Evolutionary conservation across 257 asterid genomes (phyloP), one percentile per base, ranked within the genome.

Genomic region (Solanum pinnatisectum): DNA sequence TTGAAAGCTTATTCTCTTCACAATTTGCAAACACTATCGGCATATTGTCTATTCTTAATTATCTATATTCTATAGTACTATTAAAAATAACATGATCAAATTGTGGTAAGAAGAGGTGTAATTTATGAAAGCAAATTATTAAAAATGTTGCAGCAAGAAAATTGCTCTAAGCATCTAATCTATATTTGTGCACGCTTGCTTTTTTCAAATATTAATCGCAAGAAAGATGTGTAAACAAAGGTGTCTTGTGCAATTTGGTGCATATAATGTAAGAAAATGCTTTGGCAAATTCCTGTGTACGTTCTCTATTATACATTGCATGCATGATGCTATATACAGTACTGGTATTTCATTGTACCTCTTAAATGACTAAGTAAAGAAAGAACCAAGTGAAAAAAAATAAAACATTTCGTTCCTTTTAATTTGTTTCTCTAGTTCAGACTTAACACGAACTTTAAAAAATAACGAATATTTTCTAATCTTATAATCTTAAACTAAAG

Each of bases 1-100:
- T 88, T 91, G 93, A 91, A 46, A 37, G 23, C 65, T 49, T 25
- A 20, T 49, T 63, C n/a, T 23, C 44, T 4, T 70, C 67, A 14
- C 30, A 14, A 72, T 18, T 33, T 33, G 56, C 36, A 18, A 22
- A 27, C 52, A 25, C 56, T 20, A 74, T 1, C 3, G 5, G 83
- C 33, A 32, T 32, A 74, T 23, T 74, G 63, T 33, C 44, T 85
- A 10, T 33, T 7, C 60, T 44, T 67, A 46, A 44, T 9, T 63
- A 83, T 81, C 12, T 37, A 83, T 10, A 30, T 30, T 30, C 30
- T 30, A 30, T 30, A 30, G 30, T 30, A 67, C 39, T 39, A 40
- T 6, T 16, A 79, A 77, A 56, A 59, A 63, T 23, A 60, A 8
- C 16, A 32, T 60, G 59, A 25, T 36, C 25, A 77, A 40, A 77